Base-by-base conservation (phyloP, 352 stramenopile species). In the Pythium volutum region DNA sequence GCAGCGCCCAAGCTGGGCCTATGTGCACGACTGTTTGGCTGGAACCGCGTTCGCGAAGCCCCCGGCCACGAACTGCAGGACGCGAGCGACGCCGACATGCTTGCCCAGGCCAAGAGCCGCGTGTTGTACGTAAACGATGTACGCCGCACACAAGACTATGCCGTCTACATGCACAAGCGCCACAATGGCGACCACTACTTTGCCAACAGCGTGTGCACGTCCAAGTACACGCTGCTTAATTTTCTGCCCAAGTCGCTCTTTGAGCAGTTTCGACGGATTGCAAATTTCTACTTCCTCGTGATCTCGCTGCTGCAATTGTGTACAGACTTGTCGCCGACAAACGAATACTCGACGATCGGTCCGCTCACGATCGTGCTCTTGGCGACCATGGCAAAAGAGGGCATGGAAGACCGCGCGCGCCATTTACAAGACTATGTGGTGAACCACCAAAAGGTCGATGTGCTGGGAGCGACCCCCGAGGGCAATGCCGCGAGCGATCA, bases 241-340 rank as follows among this genome's bases (percentile, higher is more conserved):
- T 99, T 99, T 65, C 62, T 99, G 31, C 95, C 97, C 43, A 89
- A 98, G 81, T 96, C 93, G 43, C 85, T 98, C 48, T 88, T 96
- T 33, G 92, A 98, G 65, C 96, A 99, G 76, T 98, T 99, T 74
- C 88, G 95, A 31, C 84, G 93, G 34, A 87, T 98, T 62, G 95
- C 92, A 9, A 99, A 99, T 64, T 89, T 98, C 59, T 98, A 98
- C 75, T 99, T 99, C 60, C 74, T 98, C 23, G 78, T 97, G 66
- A 97, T 99, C 46, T 97, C 93, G 9, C 64, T 96, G 26, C 81
- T 99, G 36, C 97, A 98, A 77, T 74, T 97, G 10, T 80, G 93
- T 26, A 97, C 93, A 20, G 76, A 90, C 27, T 59, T 95, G 43
- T 95, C 86, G 20, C 88, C 88, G 7, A 95, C 87, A 29, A 95